These are phyloP conservation scores for Calophaca sinica DNA, from an alignment of 306 rosid species.

Conservation along the genomic window DNA sequence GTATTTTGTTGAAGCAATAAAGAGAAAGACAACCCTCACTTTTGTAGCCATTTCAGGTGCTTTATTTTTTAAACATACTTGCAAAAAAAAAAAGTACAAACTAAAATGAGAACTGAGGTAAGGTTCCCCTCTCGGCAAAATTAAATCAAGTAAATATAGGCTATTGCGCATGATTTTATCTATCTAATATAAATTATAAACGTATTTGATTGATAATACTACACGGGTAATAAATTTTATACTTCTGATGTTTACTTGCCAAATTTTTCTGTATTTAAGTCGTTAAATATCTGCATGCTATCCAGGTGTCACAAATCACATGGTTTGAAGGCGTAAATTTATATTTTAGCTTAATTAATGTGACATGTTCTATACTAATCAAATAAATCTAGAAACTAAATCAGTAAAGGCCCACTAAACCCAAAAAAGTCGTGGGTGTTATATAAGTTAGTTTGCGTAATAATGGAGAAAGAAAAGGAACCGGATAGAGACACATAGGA, in stretches of 20 bases:
- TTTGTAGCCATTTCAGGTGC: conserved; percentile 5
- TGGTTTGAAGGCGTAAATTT: conserved; percentile 19
- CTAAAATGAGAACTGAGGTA: background rate
- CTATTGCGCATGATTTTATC: conserved; percentile 13
- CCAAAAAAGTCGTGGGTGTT: conserved; percentile 1
- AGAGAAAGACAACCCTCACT: conserved; percentile 23
- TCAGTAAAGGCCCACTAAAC: conserved; percentile 29
- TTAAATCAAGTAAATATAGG: background rate
- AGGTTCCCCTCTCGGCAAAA: background rate
- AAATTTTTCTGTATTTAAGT: background rate
- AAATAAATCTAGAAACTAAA: conserved; percentile 20
- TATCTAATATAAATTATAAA: background rate
- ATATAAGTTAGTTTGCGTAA: background rate
- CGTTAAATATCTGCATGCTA: background rate
- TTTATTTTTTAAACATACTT: conserved; percentile 18
- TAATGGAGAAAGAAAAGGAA: conserved; percentile 2
- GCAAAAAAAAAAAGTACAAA: background rate
- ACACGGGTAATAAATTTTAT: conserved; percentile 25
- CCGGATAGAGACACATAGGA: background rate
- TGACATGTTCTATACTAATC: conserved; percentile 20
- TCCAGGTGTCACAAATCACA: conserved; percentile 39
- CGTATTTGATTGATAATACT: conserved; percentile 12
- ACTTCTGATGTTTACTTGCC: conserved; percentile 30
- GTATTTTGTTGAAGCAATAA: conserved; percentile 25
- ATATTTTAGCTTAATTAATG: background rate